These are phyloP conservation scores for Aspergillus pseudoviridinutans DNA, from an alignment of 2,329 filamentous ascomycete genomes.

Conservation along the genomic window DNA sequence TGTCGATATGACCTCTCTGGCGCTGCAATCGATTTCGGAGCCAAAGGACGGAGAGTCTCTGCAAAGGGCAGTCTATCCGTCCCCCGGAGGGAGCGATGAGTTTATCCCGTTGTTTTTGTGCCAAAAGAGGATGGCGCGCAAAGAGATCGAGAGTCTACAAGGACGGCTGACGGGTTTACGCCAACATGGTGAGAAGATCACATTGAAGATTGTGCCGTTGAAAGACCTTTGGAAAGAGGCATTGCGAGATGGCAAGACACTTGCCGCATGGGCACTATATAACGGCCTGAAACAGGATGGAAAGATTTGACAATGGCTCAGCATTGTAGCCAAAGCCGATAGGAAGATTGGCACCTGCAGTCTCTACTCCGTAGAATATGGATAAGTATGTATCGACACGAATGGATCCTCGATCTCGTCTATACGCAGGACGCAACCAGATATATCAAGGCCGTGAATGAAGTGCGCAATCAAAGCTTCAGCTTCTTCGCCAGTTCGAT, in stretches of 20 bases:
- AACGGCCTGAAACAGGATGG: constrained; percentile 48
- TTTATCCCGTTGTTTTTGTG: constrained; percentile 56
- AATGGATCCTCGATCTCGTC: background rate
- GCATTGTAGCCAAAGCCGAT: background rate
- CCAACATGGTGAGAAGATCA: constrained; percentile 57
- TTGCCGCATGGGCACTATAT: constrained; percentile 55
- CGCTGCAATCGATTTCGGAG: constrained; percentile 28
- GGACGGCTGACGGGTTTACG: constrained; percentile 53
- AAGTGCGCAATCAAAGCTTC: constrained; percentile 15
- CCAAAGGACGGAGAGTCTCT: constrained; percentile 32
- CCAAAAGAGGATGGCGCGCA: constrained; percentile 48
- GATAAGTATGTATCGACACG: background rate
- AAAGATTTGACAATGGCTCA: constrained; percentile 28
- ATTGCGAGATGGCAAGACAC: constrained; percentile 52
- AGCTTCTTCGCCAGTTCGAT: constrained; percentile 64
- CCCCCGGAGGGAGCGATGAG: constrained; percentile 55
- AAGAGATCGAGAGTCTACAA: constrained; percentile 48
- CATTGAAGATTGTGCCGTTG: constrained; percentile 51
- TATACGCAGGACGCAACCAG: background rate
- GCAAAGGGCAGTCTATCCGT: constrained; percentile 51
- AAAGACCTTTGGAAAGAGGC: constrained; percentile 52
- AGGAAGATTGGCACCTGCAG: background rate
- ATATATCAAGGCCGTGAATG: background rate
- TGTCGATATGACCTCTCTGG: constrained; percentile 52
- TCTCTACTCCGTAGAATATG: background rate